Conservation (phyloP, 192 early-diverging fungal species). For the Piromyces sp. region DNA sequence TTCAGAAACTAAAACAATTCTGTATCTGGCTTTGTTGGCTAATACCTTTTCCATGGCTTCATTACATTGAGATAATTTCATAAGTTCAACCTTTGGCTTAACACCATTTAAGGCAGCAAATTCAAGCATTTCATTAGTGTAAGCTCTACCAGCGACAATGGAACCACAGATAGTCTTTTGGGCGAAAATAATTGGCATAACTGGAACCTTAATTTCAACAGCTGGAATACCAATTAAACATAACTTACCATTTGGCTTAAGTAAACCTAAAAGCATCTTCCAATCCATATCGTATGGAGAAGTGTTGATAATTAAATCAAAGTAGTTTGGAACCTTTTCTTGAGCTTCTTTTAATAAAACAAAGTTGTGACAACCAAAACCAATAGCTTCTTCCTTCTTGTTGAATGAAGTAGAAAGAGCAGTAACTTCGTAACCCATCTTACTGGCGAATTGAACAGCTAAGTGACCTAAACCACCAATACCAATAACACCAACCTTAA, state of each 20-base stretch:
- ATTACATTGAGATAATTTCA: not conserved
- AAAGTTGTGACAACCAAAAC: not conserved
- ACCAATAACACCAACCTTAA: constrained; percentile 52
- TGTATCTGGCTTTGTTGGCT: not conserved
- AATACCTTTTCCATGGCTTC: not conserved
- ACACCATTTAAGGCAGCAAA: not conserved
- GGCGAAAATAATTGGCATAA: not conserved
- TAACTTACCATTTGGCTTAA: not conserved
- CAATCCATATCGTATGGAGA: not conserved
- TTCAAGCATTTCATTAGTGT: not conserved
- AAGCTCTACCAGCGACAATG: not conserved
- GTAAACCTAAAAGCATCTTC: not conserved
- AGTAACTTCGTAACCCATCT: not conserved
- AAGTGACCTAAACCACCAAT: constrained; percentile 65
- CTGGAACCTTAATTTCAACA: not conserved
- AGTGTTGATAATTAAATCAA: not conserved
- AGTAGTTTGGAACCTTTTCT: not conserved
- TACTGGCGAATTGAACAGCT: constrained; percentile 7
- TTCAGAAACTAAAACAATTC: not conserved
- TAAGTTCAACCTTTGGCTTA: not conserved
- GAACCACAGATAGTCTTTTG: not conserved
- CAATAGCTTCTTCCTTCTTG: not conserved
- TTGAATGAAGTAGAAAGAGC: not conserved
- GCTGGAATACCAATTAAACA: not conserved
- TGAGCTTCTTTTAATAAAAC: not conserved